Conservation (phyloP, 2,329 filamentous ascomycete species). For the Claviceps sp. region DNA sequence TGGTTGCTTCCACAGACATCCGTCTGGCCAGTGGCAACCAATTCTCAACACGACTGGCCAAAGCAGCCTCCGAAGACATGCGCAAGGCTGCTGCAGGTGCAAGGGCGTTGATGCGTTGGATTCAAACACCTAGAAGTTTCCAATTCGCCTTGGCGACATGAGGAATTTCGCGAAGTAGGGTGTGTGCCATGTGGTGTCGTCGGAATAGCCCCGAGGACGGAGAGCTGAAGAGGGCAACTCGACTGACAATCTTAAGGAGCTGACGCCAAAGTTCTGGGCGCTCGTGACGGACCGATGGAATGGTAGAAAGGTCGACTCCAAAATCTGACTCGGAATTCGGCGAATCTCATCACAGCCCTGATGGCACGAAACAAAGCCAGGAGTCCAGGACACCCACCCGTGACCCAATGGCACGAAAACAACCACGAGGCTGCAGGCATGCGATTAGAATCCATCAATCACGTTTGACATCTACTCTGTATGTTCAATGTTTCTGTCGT, state of each 20-base stretch:
- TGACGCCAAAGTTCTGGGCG: neutral
- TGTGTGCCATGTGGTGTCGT: neutral
- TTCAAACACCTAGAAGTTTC: neutral
- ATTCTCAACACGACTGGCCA: neutral
- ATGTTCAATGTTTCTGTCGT: neutral
- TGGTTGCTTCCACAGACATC: neutral
- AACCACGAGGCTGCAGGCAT: no score
- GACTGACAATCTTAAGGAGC: neutral
- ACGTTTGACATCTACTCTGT: no score
- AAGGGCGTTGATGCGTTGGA: neutral
- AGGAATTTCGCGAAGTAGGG: neutral
- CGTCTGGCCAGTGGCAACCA: neutral
- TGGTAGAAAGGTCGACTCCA: no score
- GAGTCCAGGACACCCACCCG: no score
- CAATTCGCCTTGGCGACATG: neutral
- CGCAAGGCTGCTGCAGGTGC: neutral
- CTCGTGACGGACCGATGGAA: no score
- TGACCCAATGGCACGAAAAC: no score
- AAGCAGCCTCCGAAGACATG: neutral
- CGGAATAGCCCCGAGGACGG: neutral
- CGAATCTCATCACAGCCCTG: no score
- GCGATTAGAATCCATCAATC: neutral
- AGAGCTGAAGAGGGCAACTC: neutral
- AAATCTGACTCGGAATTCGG: no score
- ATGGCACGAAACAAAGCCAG: no score